Conservation (phyloP, 2,329 filamentous ascomycete species). For the Cladosporium sp. region DNA sequence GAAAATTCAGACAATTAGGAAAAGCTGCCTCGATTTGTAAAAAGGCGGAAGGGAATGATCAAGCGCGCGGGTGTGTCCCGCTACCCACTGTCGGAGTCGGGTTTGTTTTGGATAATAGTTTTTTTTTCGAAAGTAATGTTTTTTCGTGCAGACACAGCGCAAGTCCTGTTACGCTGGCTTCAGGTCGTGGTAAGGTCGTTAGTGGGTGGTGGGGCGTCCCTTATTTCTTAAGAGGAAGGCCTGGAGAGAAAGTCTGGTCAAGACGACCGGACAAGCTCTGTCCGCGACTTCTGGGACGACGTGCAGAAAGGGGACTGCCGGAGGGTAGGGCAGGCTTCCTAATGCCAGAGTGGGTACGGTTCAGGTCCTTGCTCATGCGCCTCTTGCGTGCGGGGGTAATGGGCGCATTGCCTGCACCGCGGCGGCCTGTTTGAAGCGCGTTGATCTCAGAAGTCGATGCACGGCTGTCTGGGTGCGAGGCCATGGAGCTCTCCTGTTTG, state of each 20-base stretch:
- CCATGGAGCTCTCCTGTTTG: constrained; percentile 52
- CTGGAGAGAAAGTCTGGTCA: constrained; percentile 18
- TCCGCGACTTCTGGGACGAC: constrained; percentile 26
- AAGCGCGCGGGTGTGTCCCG: not conserved
- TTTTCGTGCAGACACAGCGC: constrained; percentile 11
- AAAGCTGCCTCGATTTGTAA: not conserved
- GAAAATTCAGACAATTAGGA: constrained; percentile 1
- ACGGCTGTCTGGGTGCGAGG: constrained; percentile 63
- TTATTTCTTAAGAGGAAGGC: constrained; percentile 8
- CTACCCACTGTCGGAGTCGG: not conserved
- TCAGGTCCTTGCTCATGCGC: constrained; percentile 31
- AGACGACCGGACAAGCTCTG: constrained; percentile 17
- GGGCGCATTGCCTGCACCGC: constrained; percentile 64
- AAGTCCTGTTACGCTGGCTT: constrained; percentile 17
- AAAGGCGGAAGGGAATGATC: not conserved
- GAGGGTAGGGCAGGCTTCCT: constrained; percentile 25
- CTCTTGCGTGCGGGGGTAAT: constrained; percentile 65
- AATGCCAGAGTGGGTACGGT: constrained; percentile 30
- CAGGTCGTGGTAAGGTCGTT: constrained; percentile 8
- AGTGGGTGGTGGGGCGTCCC: not conserved
- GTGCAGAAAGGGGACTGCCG: constrained; percentile 24
- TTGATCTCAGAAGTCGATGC: constrained; percentile 62
- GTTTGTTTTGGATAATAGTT: not conserved
- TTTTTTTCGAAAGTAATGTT: not conserved
- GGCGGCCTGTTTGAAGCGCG: constrained; percentile 64